Conservation (phyloP, 1,284 basidiomycete genomes). For the Kalmanozyma brasiliensis region DNA sequence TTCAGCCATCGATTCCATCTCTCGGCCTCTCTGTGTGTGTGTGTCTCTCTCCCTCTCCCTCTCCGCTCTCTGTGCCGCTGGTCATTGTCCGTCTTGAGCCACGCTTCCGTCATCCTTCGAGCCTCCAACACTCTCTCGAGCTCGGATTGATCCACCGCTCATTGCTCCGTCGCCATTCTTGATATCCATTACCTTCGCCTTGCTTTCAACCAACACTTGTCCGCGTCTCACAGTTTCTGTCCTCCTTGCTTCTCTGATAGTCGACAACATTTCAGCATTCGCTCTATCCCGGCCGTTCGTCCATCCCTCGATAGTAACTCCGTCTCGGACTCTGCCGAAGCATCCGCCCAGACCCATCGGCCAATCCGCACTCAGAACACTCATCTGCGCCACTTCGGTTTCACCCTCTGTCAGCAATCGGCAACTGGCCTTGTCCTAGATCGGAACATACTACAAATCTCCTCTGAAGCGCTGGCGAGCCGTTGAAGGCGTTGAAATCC, state of each 20-base stretch:
- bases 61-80: neutral
- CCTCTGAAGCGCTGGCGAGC: conserved; percentile 3
- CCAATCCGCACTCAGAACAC: too few species aligned
- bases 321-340: neutral
- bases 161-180: neutral
- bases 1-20: neutral
- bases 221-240: neutral
- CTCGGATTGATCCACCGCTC: conserved; percentile 1
- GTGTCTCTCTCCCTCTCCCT: conserved; percentile 1
- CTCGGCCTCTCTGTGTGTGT: conserved; percentile 2
- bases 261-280: too few species aligned
- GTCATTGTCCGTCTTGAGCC: conserved; percentile 1
- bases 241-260: too few species aligned
- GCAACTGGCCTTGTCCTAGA: too few species aligned
- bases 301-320: too few species aligned
- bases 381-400: too few species aligned
- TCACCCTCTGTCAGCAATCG: neutral
- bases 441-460: neutral
- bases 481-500: neutral
- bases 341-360: too few species aligned
- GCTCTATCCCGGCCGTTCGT: too few species aligned
- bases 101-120: too few species aligned
- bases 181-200: neutral
- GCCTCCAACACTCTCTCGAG: neutral
- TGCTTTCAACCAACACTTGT: neutral